phyloP scores from a whole-genome alignment of 495 filamentous ascomycete genomes.

The Hypoxylon trugodes region DNA sequence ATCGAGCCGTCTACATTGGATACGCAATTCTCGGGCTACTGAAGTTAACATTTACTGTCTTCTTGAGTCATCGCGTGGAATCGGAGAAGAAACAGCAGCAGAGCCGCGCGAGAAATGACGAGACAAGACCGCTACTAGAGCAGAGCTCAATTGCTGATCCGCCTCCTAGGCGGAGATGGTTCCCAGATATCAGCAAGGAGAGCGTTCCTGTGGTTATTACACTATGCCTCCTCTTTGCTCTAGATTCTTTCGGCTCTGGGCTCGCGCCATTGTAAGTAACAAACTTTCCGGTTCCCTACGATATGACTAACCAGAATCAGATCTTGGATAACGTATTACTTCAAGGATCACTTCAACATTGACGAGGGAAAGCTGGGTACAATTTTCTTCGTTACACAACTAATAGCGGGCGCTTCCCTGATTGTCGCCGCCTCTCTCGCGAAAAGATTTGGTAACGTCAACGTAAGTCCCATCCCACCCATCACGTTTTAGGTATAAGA shows the following conservation, averaged over 20 bases:
- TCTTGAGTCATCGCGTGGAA: slow-evolving; percentile 41
- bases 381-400: slow-evolving; percentile 65
- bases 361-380: slow-evolving; percentile 71
- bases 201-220: slow-evolving; percentile 68
- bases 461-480: slow-evolving; percentile 40
- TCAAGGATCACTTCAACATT: slow-evolving; percentile 76
- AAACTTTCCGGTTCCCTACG: not conserved
- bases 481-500: not conserved
- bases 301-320: slow-evolving; percentile 12
- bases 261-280: slow-evolving; percentile 64
- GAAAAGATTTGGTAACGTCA: slow-evolving; percentile 78
- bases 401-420: slow-evolving; percentile 47
- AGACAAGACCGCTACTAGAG: slow-evolving; percentile 31
- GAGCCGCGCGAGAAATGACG: slow-evolving; percentile 4
- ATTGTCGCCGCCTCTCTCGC: slow-evolving; percentile 77
- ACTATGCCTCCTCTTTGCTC: slow-evolving; percentile 75
- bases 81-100: slow-evolving; percentile 47
- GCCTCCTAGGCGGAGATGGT: slow-evolving; percentile 18
- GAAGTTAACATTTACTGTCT: slow-evolving; percentile 44
- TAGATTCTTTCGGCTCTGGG: slow-evolving; percentile 81
- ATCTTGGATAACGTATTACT: slow-evolving; percentile 79
- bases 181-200: slow-evolving; percentile 65
- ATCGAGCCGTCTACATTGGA: slow-evolving; percentile 51
- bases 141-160: not conserved
- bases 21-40: slow-evolving; percentile 49